phyloP scores from a whole-genome alignment of 805 yeast species.

The Wickerhamiella siamensis region DNA sequence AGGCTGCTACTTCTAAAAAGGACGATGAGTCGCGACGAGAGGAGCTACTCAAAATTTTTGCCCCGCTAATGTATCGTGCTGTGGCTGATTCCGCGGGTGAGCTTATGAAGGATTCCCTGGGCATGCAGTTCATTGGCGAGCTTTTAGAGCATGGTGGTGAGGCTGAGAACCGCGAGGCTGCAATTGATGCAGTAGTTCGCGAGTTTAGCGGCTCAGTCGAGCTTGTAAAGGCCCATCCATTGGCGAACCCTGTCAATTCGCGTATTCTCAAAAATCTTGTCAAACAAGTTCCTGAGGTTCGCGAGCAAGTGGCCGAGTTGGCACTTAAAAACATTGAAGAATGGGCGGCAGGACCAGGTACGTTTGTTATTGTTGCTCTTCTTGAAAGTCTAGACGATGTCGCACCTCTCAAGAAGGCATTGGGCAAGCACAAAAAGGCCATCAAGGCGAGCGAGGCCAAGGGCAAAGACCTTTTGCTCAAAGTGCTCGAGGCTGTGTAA shows the following conservation, averaged over 20 bases:
- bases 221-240: slow-evolving; percentile 44
- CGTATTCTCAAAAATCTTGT: slow-evolving; percentile 16
- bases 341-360: slow-evolving; percentile 63
- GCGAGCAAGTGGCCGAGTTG: slow-evolving; percentile 34
- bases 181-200: slow-evolving; percentile 44
- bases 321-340: slow-evolving; percentile 38
- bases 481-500: slow-evolving; percentile 11
- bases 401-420: slow-evolving; percentile 36
- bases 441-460: slow-evolving; percentile 21
- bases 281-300: slow-evolving; percentile 31
- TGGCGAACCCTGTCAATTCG: slow-evolving; percentile 15
- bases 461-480: slow-evolving; percentile 24
- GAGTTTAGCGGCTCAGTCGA: slow-evolving; percentile 44
- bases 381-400: slow-evolving; percentile 45
- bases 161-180: slow-evolving; percentile 26
- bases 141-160: slow-evolving; percentile 40
- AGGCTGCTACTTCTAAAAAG: slow-evolving; percentile 67
- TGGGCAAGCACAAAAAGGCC: slow-evolving; percentile 29
- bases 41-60: slow-evolving; percentile 51
- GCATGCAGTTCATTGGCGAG: slow-evolving; percentile 74
- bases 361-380: slow-evolving; percentile 73
- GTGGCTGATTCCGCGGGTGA: slow-evolving; percentile 37
- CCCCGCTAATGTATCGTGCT: slow-evolving; percentile 48
- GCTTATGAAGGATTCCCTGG: slow-evolving; percentile 39
- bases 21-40: slow-evolving; percentile 60